These are phyloP conservation scores for Saksenaea oblongispora DNA, from an alignment of 371 early-diverging fungal species.

Conservation along the genomic window DNA sequence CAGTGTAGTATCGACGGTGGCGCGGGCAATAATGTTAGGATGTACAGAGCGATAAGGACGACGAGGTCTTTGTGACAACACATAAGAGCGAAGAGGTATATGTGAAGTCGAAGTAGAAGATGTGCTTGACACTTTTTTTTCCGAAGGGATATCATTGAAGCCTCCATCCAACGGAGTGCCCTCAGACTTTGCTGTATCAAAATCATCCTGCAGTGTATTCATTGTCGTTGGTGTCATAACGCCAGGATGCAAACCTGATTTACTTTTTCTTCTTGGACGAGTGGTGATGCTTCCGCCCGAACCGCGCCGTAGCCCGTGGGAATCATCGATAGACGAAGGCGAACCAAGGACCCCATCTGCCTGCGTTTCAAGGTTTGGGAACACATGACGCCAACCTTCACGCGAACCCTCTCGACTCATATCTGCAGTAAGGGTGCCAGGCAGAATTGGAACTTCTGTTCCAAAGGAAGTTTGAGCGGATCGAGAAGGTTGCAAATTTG, in stretches of 20 bases:
- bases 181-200: background rate
- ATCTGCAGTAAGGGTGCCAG: slow-evolving; percentile 10
- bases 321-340: background rate
- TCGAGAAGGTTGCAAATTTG: background rate
- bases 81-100: background rate
- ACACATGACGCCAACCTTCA: slow-evolving; percentile 49
- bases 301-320: background rate
- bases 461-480: slow-evolving; percentile 10
- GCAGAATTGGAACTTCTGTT: slow-evolving; percentile 2
- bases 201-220: background rate
- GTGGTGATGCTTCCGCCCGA: background rate
- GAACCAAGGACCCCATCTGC: background rate
- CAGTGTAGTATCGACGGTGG: slow-evolving; percentile 87
- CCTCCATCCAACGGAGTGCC: background rate
- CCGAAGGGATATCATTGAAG: background rate
- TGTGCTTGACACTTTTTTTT: background rate
- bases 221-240: background rate
- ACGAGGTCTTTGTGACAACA: background rate
- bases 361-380: slow-evolving; percentile 40
- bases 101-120: background rate
- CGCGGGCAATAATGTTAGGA: slow-evolving; percentile 82
- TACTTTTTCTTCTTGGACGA: background rate
- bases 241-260: background rate
- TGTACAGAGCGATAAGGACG: slow-evolving; percentile 49
- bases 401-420: slow-evolving; percentile 29